Evolutionary conservation across 2,329 filamentous ascomycete genomes (phyloP), one percentile per base, ranked within the genome.

Genomic region (Aspergillus calidoustus): DNA sequence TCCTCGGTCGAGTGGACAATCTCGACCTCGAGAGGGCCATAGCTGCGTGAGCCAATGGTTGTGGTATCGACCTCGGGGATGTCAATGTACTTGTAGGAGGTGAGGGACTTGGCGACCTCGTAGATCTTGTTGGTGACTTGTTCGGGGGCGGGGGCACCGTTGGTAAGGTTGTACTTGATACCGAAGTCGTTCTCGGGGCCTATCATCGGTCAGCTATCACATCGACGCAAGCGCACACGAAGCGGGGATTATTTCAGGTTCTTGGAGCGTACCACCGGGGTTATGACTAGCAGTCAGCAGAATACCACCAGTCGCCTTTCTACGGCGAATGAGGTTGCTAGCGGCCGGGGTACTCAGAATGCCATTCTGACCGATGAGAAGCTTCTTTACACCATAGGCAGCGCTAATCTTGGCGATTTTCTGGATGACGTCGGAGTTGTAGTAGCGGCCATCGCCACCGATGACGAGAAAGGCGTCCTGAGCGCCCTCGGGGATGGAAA

Each of bases 81-180:
- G 70, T 92, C 88, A 71, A 91, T 87, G 69, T 97, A 90, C 82
- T 97, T 97, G 87, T 98, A 99, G 54, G 90, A 92, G 49, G 88
- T 91, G 71, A 99, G 85, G 66, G 86, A 88, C 86, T 97, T 98
- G 71, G 94, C 94, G 64, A 89, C 88, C 72, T 94, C 92, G 82
- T 87, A 98, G 78, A 99, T 98, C 84, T 96, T 97, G 88, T 99
- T 96, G 69, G 95, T 99, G 68, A 99, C 92, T 58, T 91, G 90
- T 80, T 99, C 95, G 62, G 95, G 95, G 60, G 95, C 95, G 48
- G 95, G 95, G 60, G 93, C 95, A 72, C 95, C 95, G 75, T 99
- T 98, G 78, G 92, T 85, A 62, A 99, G 85, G 85, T 99, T 99
- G 87, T 99, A 99, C 84, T 99, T 99, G 89, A 99, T 99, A 71